phyloP scores from a whole-genome alignment of 164 flowering plant species.

The Vitis cinerea region DNA sequence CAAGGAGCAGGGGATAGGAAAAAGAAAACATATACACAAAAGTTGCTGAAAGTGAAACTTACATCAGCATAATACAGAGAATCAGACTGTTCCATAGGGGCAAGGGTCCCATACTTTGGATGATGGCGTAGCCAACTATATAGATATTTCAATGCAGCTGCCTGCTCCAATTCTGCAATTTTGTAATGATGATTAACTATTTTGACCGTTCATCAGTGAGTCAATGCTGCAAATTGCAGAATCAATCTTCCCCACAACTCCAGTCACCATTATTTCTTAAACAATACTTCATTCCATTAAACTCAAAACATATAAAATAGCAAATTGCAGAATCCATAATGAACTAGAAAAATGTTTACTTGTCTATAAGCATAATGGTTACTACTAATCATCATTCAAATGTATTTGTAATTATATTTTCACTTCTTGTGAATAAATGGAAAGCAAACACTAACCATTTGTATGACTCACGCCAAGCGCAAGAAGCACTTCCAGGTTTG shows the following conservation, averaged over 20 bases:
- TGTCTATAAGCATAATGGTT: not conserved
- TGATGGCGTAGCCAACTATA: constrained; percentile 89
- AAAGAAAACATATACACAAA: not conserved
- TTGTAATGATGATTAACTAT: constrained; percentile 7
- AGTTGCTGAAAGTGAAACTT: constrained; percentile 28
- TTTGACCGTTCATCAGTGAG: not conserved
- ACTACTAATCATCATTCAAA: not conserved
- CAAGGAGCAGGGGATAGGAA: not conserved
- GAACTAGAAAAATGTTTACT: not conserved
- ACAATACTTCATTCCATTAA: not conserved
- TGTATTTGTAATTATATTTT: not conserved
- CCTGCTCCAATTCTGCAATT: constrained; percentile 86
- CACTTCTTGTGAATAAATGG: not conserved
- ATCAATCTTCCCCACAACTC: constrained; percentile 2
- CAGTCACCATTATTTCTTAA: not conserved
- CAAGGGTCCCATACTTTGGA: constrained; percentile 76
- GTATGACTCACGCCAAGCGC: constrained; percentile 99
- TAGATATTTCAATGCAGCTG: constrained; percentile 83
- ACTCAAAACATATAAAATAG: not conserved
- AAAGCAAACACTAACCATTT: constrained; percentile 61
- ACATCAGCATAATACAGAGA: constrained; percentile 87
- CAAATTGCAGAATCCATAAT: not conserved
- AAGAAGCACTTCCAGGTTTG: constrained; percentile 95
- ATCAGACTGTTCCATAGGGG: constrained; percentile 54
- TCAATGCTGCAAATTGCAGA: not conserved